A percentile compares a stretch with the other conserved stretches of the same genome.
phyloP scores from a whole-genome alignment of 2,329 filamentous ascomycete species.

The Venturia pyrina region DNA sequence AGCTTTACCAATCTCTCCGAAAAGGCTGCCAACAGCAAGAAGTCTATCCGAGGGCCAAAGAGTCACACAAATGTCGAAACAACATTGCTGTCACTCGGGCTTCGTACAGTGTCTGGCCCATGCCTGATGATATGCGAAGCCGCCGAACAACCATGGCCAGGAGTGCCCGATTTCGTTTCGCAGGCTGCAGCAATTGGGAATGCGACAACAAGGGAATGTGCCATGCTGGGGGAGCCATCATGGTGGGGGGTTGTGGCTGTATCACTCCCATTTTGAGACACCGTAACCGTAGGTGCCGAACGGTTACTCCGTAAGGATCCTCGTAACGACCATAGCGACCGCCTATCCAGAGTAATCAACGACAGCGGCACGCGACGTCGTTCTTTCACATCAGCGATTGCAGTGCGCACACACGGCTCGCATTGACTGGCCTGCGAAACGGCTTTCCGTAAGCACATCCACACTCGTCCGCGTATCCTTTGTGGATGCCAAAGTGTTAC shows the following conservation, averaged over 20 bases:
- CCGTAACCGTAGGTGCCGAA: not conserved
- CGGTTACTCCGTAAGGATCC: not conserved
- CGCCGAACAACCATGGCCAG: not conserved
- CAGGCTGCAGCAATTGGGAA: not conserved
- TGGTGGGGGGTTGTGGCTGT: not conserved
- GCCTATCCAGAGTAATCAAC: not conserved
- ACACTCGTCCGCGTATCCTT: not conserved
- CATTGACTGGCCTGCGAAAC: not conserved
- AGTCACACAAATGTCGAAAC: slow-evolving; percentile 1
- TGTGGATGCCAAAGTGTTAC: too few relatives aligned
- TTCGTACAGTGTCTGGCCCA: not conserved
- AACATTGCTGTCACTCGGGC: not conserved
- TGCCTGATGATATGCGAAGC: not conserved
- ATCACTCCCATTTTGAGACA: not conserved
- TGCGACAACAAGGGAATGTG: too few relatives aligned
- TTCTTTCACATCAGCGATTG: slow-evolving; percentile 2
- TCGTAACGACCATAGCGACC: not conserved
- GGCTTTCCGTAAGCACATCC: not conserved
- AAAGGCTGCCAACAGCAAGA: not conserved
- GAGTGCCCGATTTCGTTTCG: not conserved
- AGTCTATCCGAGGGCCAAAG: not conserved
- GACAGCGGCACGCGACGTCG: not conserved
- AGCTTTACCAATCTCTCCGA: not conserved
- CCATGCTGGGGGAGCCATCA: too few relatives aligned
- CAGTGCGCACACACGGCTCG: not conserved